Percentiles rank a stretch among this genome's conserved stretches.
These are phyloP conservation scores for Fomitopsis pulvina DNA, from an alignment of 768 basidiomycete genomes.

Conservation along the genomic window DNA sequence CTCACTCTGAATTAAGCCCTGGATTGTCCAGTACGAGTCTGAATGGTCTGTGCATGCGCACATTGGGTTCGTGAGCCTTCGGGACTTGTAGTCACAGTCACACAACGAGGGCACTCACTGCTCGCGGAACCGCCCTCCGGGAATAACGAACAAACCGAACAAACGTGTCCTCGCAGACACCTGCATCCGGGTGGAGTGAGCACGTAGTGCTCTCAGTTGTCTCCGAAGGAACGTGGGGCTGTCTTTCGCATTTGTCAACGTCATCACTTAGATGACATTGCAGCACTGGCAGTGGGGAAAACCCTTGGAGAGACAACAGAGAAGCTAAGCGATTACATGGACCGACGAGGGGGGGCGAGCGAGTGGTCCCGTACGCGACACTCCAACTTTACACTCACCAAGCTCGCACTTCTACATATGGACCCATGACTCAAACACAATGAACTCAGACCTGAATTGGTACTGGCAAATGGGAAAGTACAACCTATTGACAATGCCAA, in stretches of 20 bases:
- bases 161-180: constrained; percentile 71
- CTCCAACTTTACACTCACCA: constrained; percentile 15
- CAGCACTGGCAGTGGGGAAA: not conserved
- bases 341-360: constrained; percentile 12
- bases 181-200: constrained; percentile 31
- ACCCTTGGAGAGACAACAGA: constrained; percentile 5
- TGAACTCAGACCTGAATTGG: not conserved
- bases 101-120: constrained; percentile 55
- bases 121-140: constrained; percentile 81
- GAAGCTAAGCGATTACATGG: constrained; percentile 9
- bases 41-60: constrained; percentile 40
- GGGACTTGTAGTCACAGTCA: not conserved
- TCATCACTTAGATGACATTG: constrained; percentile 32
- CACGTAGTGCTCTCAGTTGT: constrained; percentile 73
- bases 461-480: not conserved
- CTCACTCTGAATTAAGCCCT: constrained; percentile 77
- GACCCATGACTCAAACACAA: not conserved
- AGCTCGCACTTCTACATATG: not conserved
- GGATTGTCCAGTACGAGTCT: constrained; percentile 82
- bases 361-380: constrained; percentile 26
- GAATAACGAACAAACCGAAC: constrained; percentile 90
- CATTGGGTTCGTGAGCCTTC: not conserved
- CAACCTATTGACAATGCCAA: constrained; percentile 7
- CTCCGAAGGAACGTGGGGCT: constrained; percentile 58
- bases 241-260: constrained; percentile 56